Conservation (phyloP, 768 basidiomycete species). For the Leccinum pellstonianum region DNA sequence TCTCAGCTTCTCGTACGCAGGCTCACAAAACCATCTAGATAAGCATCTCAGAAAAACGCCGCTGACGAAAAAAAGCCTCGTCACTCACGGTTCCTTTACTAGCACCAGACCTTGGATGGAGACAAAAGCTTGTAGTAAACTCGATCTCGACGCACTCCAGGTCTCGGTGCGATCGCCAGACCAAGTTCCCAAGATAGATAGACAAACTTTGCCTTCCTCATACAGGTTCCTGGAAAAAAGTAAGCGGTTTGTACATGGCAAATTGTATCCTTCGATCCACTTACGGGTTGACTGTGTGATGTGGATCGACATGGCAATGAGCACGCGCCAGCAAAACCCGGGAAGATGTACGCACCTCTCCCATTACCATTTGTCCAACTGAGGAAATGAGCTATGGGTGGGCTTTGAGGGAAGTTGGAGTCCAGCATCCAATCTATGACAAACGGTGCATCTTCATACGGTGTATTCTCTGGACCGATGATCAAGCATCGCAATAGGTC, state of each 20-base stretch:
- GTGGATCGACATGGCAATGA: neutral
- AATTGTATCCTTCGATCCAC: slow-evolving; percentile 25
- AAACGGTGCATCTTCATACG: slow-evolving; percentile 94
- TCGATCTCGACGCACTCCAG: slow-evolving; percentile 84
- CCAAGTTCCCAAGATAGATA: slow-evolving; percentile 93
- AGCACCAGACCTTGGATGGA: slow-evolving; percentile 93
- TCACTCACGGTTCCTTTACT: slow-evolving; percentile 84
- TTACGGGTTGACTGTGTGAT: slow-evolving; percentile 65
- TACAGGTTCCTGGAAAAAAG: slow-evolving; percentile 69
- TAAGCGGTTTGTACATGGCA: neutral
- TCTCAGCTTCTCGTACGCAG: slow-evolving; percentile 88
- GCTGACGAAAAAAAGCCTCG: neutral
- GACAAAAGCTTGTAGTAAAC: slow-evolving; percentile 86
- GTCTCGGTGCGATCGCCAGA: slow-evolving; percentile 83
- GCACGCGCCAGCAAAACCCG: neutral
- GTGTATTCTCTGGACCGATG: slow-evolving; percentile 90
- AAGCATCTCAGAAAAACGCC: slow-evolving; percentile 4
- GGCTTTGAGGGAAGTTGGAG: slow-evolving; percentile 77
- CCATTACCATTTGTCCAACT: slow-evolving; percentile 96
- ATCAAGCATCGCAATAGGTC: slow-evolving; percentile 88
- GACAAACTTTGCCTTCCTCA: slow-evolving; percentile 92
- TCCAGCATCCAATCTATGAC: slow-evolving; percentile 93
- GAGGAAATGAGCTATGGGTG: slow-evolving; percentile 85
- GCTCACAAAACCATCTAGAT: slow-evolving; percentile 84
- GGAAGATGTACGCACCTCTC: slow-evolving; percentile 37